A percentile compares a stretch with the other conserved stretches of the same genome.
phyloP scores from a whole-genome alignment of 257 asterid genomes.

The Parsonsia alboflavescens region DNA sequence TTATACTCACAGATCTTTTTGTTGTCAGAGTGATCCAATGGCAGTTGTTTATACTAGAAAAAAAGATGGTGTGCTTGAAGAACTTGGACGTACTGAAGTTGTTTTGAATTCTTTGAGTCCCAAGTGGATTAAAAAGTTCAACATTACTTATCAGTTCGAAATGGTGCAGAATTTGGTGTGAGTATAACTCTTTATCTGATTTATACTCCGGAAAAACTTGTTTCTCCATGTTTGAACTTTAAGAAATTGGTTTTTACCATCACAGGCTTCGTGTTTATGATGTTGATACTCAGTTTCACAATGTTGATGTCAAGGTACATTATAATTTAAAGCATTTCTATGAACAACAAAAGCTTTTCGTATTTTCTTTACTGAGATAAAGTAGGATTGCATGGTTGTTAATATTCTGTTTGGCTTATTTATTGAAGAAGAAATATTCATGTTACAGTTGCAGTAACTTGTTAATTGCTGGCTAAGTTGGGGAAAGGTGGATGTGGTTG shows the following conservation, averaged over 20 bases:
- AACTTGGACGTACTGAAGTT: constrained; percentile 94
- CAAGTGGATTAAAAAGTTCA: constrained; percentile 75
- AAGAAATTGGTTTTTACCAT: constrained; percentile 25
- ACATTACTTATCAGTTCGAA: constrained; percentile 81
- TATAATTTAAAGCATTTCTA: not conserved
- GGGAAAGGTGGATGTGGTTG: not conserved
- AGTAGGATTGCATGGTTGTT: not conserved
- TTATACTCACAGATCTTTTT: constrained; percentile 21
- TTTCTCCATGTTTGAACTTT: constrained; percentile 19
- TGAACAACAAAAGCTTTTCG: not conserved
- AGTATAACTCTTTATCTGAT: constrained; percentile 40
- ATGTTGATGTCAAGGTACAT: constrained; percentile 68
- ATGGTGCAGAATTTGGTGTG: constrained; percentile 90
- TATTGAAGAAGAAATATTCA: not conserved
- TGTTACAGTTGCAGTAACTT: not conserved
- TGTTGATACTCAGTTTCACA: constrained; percentile 82
- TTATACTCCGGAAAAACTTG: constrained; percentile 15
- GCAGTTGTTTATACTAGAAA: constrained; percentile 63
- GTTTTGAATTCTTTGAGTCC: constrained; percentile 86
- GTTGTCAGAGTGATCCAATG: constrained; percentile 97
- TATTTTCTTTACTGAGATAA: not conserved
- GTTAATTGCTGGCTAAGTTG: not conserved
- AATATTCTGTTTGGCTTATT: not conserved
- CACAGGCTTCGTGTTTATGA: constrained; percentile 87
- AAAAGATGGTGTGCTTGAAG: constrained; percentile 74